Evolutionary conservation across 495 filamentous ascomycete genomes (phyloP), one percentile per base, ranked within the genome.

Genomic region (Talaromyces ruber): DNA sequence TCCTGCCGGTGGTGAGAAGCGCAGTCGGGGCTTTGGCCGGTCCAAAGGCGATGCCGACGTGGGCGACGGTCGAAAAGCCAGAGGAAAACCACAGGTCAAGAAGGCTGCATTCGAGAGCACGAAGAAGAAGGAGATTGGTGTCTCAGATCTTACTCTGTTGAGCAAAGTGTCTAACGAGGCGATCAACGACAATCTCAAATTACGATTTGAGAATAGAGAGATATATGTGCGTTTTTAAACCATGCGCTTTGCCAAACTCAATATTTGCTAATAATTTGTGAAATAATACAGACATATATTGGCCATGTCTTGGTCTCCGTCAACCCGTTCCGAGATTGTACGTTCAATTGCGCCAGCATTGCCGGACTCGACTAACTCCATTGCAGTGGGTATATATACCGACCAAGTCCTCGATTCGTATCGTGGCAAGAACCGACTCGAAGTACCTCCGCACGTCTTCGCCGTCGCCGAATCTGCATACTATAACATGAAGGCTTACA

Each of bases 401-500:
- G 93, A 98, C 63, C 77, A 84, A 64, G 92, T 97, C 32, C 86
- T 98, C 66, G 84, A 93, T 52, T 91, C 88, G 62, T 98, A 99
- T 76, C 84, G 84, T 68, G 93, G 92, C 62, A 98, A 97, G 84
- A 99, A 99, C 76, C 86, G 95, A 56, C 83, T 99, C 65, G 94
- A 99, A 80, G 84, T 88, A 75, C 91, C 94, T 21, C 95, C 95
- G 8, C 95, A 99, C 73, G 95, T 99, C 64, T 99, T 97, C 75
- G 94, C 91, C 54, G 93, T 98, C 70, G 95, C 95, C 66, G 95
- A 99, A 76, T 88, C 92, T 4, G 77, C 93, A 56, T 98, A 99
- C 79, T 97, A 98, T 77, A 97, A 99, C 80, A 98, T 99, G 95
- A 97, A 97, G 66, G 93, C 91, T 18, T 98, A 99, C 81, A 93